Percentiles rank a stretch among this genome's conserved stretches.
These are phyloP conservation scores for Paxillus rubicundulus DNA, from an alignment of 768 basidiomycete species.

Conservation along the genomic window DNA sequence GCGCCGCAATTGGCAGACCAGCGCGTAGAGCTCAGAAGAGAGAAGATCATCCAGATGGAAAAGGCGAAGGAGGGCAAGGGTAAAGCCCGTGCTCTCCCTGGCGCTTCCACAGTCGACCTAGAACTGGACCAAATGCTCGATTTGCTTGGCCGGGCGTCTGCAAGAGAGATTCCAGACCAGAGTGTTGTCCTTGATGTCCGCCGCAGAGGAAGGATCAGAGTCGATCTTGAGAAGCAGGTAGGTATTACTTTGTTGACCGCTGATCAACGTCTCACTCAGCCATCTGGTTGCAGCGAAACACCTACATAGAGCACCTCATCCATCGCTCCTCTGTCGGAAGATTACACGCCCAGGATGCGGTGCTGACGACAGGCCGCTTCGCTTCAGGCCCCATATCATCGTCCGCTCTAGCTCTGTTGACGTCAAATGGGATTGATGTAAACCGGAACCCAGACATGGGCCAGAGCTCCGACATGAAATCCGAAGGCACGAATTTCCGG, in stretches of 20 bases:
- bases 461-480: not conserved
- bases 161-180: constrained; percentile 66
- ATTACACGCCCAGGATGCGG: constrained; percentile 77
- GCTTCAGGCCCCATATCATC: constrained; percentile 43
- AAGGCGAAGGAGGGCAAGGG: constrained; percentile 55
- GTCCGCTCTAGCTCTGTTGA: constrained; percentile 35
- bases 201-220: constrained; percentile 49
- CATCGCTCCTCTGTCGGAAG: constrained; percentile 72
- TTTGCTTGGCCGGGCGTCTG: constrained; percentile 67
- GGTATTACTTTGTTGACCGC: constrained; percentile 6
- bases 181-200: constrained; percentile 64
- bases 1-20: constrained; percentile 91
- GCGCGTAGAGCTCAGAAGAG: constrained; percentile 80
- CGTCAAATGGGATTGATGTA: not conserved
- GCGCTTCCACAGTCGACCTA: constrained; percentile 14
- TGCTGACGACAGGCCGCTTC: constrained; percentile 36
- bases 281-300: constrained; percentile 50
- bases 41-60: constrained; percentile 73
- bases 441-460: not conserved
- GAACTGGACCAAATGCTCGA: constrained; percentile 75
- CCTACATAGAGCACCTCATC: constrained; percentile 73
- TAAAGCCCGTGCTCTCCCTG: constrained; percentile 43
- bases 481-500: constrained; percentile 3
- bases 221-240: constrained; percentile 65
- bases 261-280: constrained; percentile 6